phyloP scores from a whole-genome alignment of 306 rosid genomes.

The Cyamopsis tetragonoloba region DNA sequence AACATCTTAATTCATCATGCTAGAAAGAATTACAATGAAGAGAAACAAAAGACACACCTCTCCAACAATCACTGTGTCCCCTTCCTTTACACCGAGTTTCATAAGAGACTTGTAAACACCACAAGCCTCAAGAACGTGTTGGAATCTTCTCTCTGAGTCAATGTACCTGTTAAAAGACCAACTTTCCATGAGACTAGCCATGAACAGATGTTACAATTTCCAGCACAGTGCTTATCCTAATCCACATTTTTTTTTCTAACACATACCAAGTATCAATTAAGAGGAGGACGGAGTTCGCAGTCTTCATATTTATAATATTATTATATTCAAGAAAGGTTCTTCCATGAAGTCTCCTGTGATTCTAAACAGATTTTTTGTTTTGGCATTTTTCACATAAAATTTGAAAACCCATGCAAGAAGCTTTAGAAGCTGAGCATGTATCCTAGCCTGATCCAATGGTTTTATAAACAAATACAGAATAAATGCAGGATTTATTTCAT shows the following conservation, averaged over 20 bases:
- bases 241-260: not conserved
- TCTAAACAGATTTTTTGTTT: not conserved
- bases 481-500: conserved; percentile 3
- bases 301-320: conserved; percentile 20
- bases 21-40: conserved; percentile 6
- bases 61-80: conserved; percentile 75
- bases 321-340: not conserved
- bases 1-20: conserved; percentile 8
- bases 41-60: conserved; percentile 51
- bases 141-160: conserved; percentile 92
- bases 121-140: conserved; percentile 93
- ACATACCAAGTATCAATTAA: conserved; percentile 17
- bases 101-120: conserved; percentile 80
- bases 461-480: conserved; percentile 1
- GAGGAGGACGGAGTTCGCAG: conserved; percentile 1
- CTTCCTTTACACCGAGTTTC: conserved; percentile 82
- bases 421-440: not conserved
- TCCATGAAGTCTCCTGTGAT: not conserved
- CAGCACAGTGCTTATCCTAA: conserved; percentile 3
- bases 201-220: conserved; percentile 14
- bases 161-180: conserved; percentile 48
- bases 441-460: not conserved
- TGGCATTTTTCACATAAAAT: not conserved
- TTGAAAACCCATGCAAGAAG: conserved; percentile 21
- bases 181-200: conserved; percentile 24